Percentiles rank a stretch among this genome's conserved stretches.
These are phyloP conservation scores for Choiromyces venosus DNA, from an alignment of 495 filamentous ascomycete genomes.

Conservation along the genomic window DNA sequence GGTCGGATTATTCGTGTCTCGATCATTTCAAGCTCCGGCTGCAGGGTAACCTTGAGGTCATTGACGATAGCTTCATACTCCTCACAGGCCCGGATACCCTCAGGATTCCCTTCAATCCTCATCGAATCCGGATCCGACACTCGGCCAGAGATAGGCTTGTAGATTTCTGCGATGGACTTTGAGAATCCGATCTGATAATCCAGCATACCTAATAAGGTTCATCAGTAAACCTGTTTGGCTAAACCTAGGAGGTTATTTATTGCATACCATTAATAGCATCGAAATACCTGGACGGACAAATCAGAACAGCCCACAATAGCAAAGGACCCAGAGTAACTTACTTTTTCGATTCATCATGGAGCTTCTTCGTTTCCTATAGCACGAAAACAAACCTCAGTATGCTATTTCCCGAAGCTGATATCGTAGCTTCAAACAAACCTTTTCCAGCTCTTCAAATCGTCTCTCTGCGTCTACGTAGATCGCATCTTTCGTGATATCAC, in stretches of 20 bases:
- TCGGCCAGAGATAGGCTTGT: slow-evolving; percentile 95
- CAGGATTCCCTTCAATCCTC: slow-evolving; percentile 76
- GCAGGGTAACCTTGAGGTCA: slow-evolving; percentile 80
- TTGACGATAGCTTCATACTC: slow-evolving; percentile 90
- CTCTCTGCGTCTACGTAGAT: slow-evolving; percentile 93
- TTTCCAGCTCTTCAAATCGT: slow-evolving; percentile 88
- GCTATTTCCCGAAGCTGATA: slow-evolving; percentile 2
- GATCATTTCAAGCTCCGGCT: slow-evolving; percentile 96
- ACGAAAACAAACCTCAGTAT: slow-evolving; percentile 19
- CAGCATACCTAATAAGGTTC: slow-evolving; percentile 69
- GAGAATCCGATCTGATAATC: slow-evolving; percentile 98
- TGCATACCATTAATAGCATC: slow-evolving; percentile 80
- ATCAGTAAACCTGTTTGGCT: slow-evolving; percentile 27
- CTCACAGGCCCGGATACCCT: slow-evolving; percentile 90
- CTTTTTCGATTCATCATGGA: slow-evolving; percentile 91
- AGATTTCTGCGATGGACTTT: slow-evolving; percentile 88
- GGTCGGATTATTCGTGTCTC: slow-evolving; percentile 84
- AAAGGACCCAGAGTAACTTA: slow-evolving; percentile 42
- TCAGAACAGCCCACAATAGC: slow-evolving; percentile 4
- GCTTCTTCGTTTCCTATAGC: slow-evolving; percentile 74
- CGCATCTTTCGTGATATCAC: slow-evolving; percentile 87
- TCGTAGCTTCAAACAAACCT: slow-evolving; percentile 34
- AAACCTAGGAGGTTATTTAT: neutral
- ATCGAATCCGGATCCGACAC: slow-evolving; percentile 87
- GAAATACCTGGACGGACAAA: slow-evolving; percentile 57